Conservation (phyloP, 352 stramenopile genomes). For the Pythium chondricola region DNA sequence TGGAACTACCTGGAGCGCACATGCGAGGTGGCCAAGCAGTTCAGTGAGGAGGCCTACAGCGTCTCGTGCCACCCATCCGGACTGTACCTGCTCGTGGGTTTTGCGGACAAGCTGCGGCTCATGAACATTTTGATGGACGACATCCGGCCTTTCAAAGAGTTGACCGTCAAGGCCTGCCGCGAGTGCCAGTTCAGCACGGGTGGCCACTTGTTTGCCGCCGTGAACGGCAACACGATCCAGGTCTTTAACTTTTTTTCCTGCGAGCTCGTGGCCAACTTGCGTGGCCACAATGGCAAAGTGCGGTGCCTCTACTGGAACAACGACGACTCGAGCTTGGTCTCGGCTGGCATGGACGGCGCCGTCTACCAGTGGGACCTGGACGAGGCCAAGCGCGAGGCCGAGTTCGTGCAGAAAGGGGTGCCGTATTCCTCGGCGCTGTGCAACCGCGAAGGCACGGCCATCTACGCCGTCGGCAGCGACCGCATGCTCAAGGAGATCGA, state of each 20-base stretch:
- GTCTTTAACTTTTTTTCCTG: conserved; percentile 91
- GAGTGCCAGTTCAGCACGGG: conserved; percentile 84
- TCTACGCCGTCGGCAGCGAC: conserved; percentile 86
- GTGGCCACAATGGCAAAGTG: conserved; percentile 92
- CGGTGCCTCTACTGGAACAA: conserved; percentile 82
- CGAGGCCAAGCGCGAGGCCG: conserved; percentile 86
- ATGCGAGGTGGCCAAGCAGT: conserved; percentile 84
- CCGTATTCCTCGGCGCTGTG: conserved; percentile 84
- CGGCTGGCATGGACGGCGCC: conserved; percentile 87
- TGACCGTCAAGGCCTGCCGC: conserved; percentile 73
- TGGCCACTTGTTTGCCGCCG: conserved; percentile 90
- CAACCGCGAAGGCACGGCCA: conserved; percentile 71
- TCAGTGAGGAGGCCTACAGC: conserved; percentile 86
- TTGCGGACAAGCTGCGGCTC: conserved; percentile 87
- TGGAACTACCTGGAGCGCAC: conserved; percentile 92
- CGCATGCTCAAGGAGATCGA: conserved; percentile 90
- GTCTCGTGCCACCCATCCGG: conserved; percentile 89
- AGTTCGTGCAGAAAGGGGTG: conserved; percentile 92
- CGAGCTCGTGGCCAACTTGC: conserved; percentile 86
- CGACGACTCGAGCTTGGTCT: conserved; percentile 85
- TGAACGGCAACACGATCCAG: conserved; percentile 91
- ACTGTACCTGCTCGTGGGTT: conserved; percentile 85
- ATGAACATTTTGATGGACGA: conserved; percentile 92
- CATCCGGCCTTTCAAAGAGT: conserved; percentile 80
- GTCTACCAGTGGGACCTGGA: conserved; percentile 93